Base-by-base conservation (phyloP, 2,329 filamentous ascomycete genomes). In the Aspergillus tubingensis region DNA sequence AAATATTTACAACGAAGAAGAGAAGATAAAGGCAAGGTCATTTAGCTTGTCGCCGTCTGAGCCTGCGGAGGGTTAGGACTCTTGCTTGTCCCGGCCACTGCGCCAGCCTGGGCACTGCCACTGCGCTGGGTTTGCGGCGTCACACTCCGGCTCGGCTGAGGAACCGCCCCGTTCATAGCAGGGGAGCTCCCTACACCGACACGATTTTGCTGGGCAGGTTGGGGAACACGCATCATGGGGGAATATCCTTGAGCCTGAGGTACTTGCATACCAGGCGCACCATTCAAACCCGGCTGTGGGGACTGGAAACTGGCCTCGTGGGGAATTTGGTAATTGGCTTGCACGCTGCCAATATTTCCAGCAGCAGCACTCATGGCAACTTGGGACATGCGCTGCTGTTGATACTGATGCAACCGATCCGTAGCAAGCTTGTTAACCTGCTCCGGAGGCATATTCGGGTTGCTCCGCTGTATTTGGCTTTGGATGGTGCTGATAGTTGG, bases 401-500 rank as follows among this genome's bases (percentile, higher is more conserved):
- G 79, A 63, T 79, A 77, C 61, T 79, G 76, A 61, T 79, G 74
- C 43, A 85, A 72, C 51, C 81, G 78, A 39, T 85, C 80, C 1
- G 79, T 83, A 3, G 85, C 83, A 63, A 84, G 70, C 43, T 80
- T 79, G 58, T 77, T 81, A 8, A 86, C 76, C 69, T 87, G 82
- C 25, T 86, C 84, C 3, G 80, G 77, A 1, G 82, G 76, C 63
- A 84, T 74, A 57, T 80, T 78, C 1, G 84, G 84, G 63, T 85
- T 79, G 64, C 73, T 80, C 57, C 76, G 76, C 63, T 83, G 80
- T 15, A 86, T 79, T 41, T 83, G 80, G 62, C 80, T 82, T 60
- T 81, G 78, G 57, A 85, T 80, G 59, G 78, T 81, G 58, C 81
- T 83, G 60, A 86, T 82, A 8, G 81, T 81, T 13, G 84, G 83